phyloP scores from a whole-genome alignment of 495 filamentous ascomycete genomes.

The Talaromyces adpressus region DNA sequence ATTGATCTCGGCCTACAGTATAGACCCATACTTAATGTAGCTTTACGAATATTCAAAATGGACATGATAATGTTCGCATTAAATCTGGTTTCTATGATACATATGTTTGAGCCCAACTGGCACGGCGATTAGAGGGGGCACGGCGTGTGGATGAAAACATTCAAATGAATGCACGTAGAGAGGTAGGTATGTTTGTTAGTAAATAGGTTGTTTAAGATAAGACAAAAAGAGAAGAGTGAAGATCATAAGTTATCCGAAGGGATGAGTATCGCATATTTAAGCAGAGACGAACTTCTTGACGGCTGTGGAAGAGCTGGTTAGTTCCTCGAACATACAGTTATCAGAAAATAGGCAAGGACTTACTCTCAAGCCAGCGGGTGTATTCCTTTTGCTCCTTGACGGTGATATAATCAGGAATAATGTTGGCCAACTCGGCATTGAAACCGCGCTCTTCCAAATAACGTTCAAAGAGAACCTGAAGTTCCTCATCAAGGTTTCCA shows the following conservation, averaged over 20 bases:
- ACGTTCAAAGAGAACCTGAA: constrained; percentile 84
- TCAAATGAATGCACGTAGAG: neutral
- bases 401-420: constrained; percentile 94
- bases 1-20: neutral
- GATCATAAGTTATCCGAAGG: neutral
- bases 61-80: constrained; percentile 2
- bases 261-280: constrained; percentile 28
- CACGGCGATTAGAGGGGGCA: neutral
- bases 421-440: constrained; percentile 77
- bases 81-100: constrained; percentile 39
- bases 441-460: constrained; percentile 94
- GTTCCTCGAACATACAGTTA: no score
- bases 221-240: neutral
- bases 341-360: constrained; percentile 19
- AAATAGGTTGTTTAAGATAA: neutral
- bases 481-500: constrained; percentile 88
- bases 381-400: constrained; percentile 99
- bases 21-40: neutral
- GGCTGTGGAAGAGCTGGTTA: constrained; percentile 23
- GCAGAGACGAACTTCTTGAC: constrained; percentile 72
- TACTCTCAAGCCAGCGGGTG: constrained; percentile 76
- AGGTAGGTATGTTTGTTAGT: neutral
- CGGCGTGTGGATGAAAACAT: neutral
- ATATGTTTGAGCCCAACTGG: neutral
- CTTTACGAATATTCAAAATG: neutral